Evolutionary conservation across 192 early-diverging fungal genomes (phyloP).

Genomic region (Tieghemiomyces parasiticus): DNA sequence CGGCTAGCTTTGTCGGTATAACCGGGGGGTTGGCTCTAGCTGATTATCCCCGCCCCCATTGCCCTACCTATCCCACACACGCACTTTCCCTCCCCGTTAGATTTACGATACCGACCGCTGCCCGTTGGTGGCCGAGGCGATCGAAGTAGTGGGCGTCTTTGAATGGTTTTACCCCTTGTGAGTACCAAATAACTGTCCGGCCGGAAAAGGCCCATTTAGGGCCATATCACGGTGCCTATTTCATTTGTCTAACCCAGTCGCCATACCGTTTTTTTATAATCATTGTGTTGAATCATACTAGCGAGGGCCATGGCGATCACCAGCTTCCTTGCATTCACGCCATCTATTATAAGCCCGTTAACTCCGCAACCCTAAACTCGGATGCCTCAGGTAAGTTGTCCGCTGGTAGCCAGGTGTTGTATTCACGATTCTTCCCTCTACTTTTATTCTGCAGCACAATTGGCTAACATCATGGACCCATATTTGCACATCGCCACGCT

Average conservation of each 20-base stretch:
- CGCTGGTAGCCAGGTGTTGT: too few species aligned
- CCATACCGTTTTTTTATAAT: neutral
- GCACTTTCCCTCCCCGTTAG: neutral
- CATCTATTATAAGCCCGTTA: slow-evolving; percentile 16
- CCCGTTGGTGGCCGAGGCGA: neutral
- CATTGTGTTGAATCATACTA: neutral
- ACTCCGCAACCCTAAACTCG: slow-evolving; percentile 11
- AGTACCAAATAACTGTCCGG: too few species aligned
- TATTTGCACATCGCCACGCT: slow-evolving; percentile 9
- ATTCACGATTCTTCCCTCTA: too few species aligned
- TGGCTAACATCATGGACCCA: too few species aligned
- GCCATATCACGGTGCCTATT: too few species aligned
- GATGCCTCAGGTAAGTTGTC: too few species aligned
- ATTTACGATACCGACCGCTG: slow-evolving; percentile 4
- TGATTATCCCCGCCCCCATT: neutral
- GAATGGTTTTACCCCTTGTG: neutral
- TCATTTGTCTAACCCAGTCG: too few species aligned
- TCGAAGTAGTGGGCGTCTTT: slow-evolving; percentile 11
- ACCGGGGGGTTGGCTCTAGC: neutral
- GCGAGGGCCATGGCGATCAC: neutral
- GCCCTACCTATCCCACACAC: neutral
- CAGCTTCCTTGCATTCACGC: slow-evolving; percentile 29
- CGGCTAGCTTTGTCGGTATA: neutral
- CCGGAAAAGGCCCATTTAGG: too few species aligned
- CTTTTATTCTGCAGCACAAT: too few species aligned